phyloP scores from a whole-genome alignment of 1,139 yeast genomes.

The Wickerhamomyces sp. region DNA sequence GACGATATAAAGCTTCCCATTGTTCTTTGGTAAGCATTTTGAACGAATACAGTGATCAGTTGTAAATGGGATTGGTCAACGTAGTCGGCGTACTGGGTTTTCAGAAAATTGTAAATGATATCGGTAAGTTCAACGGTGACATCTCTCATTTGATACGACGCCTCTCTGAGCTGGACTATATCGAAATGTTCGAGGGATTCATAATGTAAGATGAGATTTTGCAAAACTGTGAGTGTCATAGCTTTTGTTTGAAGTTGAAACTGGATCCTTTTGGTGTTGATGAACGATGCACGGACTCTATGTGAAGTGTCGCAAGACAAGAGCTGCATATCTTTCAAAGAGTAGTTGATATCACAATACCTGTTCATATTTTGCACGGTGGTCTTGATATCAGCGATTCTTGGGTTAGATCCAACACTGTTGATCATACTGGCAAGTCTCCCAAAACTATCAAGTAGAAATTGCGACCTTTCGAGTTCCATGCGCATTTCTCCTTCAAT shows the following conservation, averaged over 20 bases:
- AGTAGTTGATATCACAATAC: slow-evolving; percentile 15
- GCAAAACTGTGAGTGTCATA: slow-evolving; percentile 15
- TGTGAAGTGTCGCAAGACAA: slow-evolving; percentile 4
- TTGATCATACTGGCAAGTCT: slow-evolving; percentile 16
- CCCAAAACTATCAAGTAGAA: slow-evolving; percentile 11
- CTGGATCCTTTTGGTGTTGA: slow-evolving; percentile 11
- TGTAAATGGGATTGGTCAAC: slow-evolving; percentile 6
- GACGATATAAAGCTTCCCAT: slow-evolving; percentile 11
- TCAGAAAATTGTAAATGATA: slow-evolving; percentile 11
- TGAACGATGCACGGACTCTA: slow-evolving; percentile 7
- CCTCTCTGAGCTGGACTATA: slow-evolving; percentile 10
- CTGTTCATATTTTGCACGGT: slow-evolving; percentile 12
- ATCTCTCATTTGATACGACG: slow-evolving; percentile 3
- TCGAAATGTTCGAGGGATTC: slow-evolving; percentile 14
- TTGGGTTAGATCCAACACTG: slow-evolving; percentile 13
- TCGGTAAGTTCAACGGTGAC: slow-evolving; percentile 12
- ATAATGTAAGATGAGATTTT: slow-evolving; percentile 15
- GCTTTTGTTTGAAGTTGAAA: slow-evolving; percentile 16
- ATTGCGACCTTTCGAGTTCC: slow-evolving; percentile 14
- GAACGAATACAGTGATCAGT: neutral
- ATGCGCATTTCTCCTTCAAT: slow-evolving; percentile 13
- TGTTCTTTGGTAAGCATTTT: slow-evolving; percentile 14
- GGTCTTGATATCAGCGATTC: slow-evolving; percentile 12
- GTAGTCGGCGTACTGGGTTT: slow-evolving; percentile 9
- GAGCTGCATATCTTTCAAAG: slow-evolving; percentile 5